These are phyloP conservation scores for Pyrenophora tritici-repentis DNA, from an alignment of 2,329 filamentous ascomycete genomes.

Conservation along the genomic window DNA sequence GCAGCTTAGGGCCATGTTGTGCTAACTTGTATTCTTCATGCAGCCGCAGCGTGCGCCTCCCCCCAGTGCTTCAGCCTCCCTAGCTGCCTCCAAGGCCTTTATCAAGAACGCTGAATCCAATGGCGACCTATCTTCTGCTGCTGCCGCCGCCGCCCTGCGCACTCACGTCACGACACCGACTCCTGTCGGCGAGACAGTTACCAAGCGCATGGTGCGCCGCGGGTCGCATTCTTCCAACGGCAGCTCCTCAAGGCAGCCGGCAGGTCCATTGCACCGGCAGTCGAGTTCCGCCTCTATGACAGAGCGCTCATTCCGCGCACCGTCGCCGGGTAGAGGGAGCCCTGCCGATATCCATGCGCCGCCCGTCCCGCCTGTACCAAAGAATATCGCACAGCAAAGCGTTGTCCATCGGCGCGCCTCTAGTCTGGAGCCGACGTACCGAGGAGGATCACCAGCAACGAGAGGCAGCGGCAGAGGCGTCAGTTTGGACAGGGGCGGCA, in stretches of 20 bases:
- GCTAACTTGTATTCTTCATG: conserved; percentile 30
- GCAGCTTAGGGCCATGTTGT: conserved; percentile 10
- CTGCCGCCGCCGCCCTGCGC: conserved; percentile 82
- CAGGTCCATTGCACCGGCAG: conserved; percentile 44
- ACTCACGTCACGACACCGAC: conserved; percentile 78
- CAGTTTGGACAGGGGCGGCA: conserved; percentile 49
- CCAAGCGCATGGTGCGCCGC: conserved; percentile 80
- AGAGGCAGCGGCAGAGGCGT: conserved; percentile 45
- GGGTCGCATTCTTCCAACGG: conserved; percentile 72
- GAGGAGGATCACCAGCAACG: conserved; percentile 52
- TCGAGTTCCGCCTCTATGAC: conserved; percentile 83
- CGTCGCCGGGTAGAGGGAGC: conserved; percentile 55
- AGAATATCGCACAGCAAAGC: conserved; percentile 46
- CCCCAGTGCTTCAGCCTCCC: conserved; percentile 73
- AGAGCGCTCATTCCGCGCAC: conserved; percentile 82
- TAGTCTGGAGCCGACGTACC: conserved; percentile 58
- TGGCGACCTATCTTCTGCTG: conserved; percentile 76
- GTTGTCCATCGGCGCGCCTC: conserved; percentile 46
- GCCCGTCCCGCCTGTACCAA: conserved; percentile 76
- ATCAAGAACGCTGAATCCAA: conserved; percentile 68
- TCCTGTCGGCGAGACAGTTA: conserved; percentile 80
- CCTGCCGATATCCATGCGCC: conserved; percentile 58
- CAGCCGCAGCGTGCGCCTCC: conserved; percentile 45
- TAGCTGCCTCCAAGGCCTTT: conserved; percentile 82
- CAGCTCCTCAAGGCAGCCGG: conserved; percentile 51